Percentiles rank a stretch among this genome's conserved stretches.
These are phyloP conservation scores for Stephania japonica DNA, from an alignment of 164 flowering plant species.

Conservation along the genomic window DNA sequence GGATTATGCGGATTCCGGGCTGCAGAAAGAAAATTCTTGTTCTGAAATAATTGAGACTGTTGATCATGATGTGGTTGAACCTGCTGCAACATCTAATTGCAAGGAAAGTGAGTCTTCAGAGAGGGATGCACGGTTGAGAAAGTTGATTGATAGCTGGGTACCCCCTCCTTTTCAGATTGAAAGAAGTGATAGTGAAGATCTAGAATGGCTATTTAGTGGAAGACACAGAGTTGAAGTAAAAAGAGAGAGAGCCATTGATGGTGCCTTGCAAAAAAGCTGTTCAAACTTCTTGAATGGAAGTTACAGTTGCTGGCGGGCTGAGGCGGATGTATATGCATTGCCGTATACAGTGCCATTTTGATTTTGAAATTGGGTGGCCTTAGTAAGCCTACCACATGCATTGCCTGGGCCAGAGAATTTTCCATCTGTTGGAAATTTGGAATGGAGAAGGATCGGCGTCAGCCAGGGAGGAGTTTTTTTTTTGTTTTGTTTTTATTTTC, in stretches of 20 bases:
- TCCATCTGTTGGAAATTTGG: no score
- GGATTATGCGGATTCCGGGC: slow-evolving; percentile 2
- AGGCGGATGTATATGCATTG: slow-evolving; percentile 41
- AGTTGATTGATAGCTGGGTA: slow-evolving; percentile 26
- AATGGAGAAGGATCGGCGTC: no score
- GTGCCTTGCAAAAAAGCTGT: neutral
- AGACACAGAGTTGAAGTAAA: slow-evolving; percentile 7
- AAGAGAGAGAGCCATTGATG: slow-evolving; percentile 17
- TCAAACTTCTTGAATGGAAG: slow-evolving; percentile 5
- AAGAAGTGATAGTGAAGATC: slow-evolving; percentile 18
- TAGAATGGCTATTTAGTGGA: slow-evolving; percentile 38
- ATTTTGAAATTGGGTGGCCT: neutral
- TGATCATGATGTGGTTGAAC: slow-evolving; percentile 1
- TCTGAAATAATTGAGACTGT: slow-evolving; percentile 13
- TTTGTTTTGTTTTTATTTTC: no score
- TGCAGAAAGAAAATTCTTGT: neutral
- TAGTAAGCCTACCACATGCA: no score
- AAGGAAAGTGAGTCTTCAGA: neutral
- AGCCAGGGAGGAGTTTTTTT: no score
- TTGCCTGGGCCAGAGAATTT: no score
- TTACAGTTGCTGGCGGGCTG: slow-evolving; percentile 27
- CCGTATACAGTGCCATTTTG: slow-evolving; percentile 32
- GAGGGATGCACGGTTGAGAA: slow-evolving; percentile 9
- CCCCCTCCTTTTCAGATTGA: slow-evolving; percentile 15
- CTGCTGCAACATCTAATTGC: neutral